Conservation (phyloP, 1,139 yeast genomes). For the Blastobotrys persicus region DNA sequence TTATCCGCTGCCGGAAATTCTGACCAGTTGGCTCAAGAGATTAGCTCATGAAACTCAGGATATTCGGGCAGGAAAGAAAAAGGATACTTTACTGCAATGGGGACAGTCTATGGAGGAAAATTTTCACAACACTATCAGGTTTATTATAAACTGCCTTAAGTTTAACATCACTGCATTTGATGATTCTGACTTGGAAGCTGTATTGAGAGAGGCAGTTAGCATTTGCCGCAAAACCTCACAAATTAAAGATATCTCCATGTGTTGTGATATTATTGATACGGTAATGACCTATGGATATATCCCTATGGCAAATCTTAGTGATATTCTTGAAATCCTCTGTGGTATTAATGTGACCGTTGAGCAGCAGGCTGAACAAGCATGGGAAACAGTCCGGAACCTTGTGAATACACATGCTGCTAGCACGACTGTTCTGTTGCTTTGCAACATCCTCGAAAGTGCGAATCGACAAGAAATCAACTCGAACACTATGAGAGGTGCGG, state of each 20-base stretch:
- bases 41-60: conserved; percentile 36
- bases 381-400: conserved; percentile 42
- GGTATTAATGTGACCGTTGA: conserved; percentile 46
- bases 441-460: conserved; percentile 39
- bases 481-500: conserved; percentile 52
- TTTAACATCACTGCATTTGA: conserved; percentile 49
- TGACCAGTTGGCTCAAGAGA: conserved; percentile 38
- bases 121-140: conserved; percentile 40
- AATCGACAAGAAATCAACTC: conserved; percentile 31
- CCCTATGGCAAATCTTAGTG: conserved; percentile 44
- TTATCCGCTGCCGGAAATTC: conserved; percentile 45
- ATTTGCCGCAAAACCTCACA: conserved; percentile 48
- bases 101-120: conserved; percentile 35
- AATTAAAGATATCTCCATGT: conserved; percentile 41
- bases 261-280: conserved; percentile 49
- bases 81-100: conserved; percentile 34
- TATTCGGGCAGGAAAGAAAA: conserved; percentile 30
- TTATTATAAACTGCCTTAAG: conserved; percentile 47
- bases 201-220: conserved; percentile 41
- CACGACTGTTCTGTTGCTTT: conserved; percentile 39
- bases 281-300: conserved; percentile 49
- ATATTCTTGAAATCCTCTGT: conserved; percentile 49
- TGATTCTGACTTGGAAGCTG: conserved; percentile 39
- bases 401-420: conserved; percentile 40
- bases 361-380: conserved; percentile 41